Percentiles rank a stretch among this genome's conserved stretches.
phyloP scores from a whole-genome alignment of 805 yeast species.

The Sugiyamaella marilandica region DNA sequence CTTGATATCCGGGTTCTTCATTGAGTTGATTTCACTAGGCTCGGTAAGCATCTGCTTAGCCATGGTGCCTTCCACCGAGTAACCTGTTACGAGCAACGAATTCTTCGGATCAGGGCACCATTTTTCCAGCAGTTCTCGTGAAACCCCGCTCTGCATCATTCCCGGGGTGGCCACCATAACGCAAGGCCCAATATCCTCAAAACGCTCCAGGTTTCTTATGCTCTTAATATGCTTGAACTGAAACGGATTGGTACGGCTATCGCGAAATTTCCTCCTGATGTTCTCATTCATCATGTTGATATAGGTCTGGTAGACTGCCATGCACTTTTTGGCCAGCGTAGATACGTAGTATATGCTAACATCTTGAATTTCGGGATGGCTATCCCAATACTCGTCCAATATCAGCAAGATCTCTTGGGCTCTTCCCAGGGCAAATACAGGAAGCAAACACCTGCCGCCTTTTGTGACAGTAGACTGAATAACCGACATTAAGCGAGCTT shows the following conservation, averaged over 20 bases:
- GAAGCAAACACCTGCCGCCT: constrained; percentile 89
- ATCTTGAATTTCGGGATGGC: constrained; percentile 73
- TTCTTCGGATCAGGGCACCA: constrained; percentile 98
- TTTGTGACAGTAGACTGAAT: constrained; percentile 78
- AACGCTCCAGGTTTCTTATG: constrained; percentile 70
- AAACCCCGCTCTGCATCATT: constrained; percentile 94
- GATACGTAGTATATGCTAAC: constrained; percentile 89
- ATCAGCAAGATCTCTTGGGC: constrained; percentile 91
- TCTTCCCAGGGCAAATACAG: constrained; percentile 94
- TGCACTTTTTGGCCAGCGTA: constrained; percentile 87
- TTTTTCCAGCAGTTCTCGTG: constrained; percentile 82
- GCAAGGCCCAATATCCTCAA: constrained; percentile 92
- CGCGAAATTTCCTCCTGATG: constrained; percentile 69
- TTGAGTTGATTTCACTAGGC: constrained; percentile 85
- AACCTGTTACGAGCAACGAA: constrained; percentile 85
- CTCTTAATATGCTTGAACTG: constrained; percentile 80
- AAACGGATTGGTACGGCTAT: constrained; percentile 82
- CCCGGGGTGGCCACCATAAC: constrained; percentile 98
- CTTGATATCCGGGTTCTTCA: constrained; percentile 70
- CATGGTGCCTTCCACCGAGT: constrained; percentile 97
- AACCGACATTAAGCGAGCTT: constrained; percentile 68
- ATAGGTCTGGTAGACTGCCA: constrained; percentile 95
- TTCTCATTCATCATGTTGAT: constrained; percentile 96
- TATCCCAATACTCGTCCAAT: constrained; percentile 91
- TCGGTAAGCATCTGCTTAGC: constrained; percentile 86